phyloP scores from a whole-genome alignment of 768 basidiomycete species.

The Xerocomellus amylosporus region DNA sequence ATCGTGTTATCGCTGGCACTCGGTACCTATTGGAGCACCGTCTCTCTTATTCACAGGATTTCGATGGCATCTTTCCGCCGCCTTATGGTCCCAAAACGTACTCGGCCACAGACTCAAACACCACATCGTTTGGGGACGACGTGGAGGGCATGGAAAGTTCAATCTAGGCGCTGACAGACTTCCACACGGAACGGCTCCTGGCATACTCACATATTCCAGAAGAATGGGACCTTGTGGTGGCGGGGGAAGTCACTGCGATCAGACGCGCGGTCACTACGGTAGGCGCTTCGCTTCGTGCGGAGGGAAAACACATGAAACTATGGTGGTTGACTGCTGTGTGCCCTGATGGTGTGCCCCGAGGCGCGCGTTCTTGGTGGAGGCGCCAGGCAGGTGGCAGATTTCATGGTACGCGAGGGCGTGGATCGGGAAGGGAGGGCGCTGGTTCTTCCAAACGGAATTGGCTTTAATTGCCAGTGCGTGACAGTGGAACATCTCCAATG shows the following conservation, averaged over 20 bases:
- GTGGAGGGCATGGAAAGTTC: slow-evolving; percentile 36
- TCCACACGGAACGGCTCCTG: slow-evolving; percentile 61
- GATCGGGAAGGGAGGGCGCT: slow-evolving; percentile 12
- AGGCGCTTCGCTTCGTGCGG: slow-evolving; percentile 16
- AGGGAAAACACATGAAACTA: slow-evolving; percentile 41
- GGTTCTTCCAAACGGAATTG: slow-evolving; percentile 52
- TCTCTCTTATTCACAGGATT: slow-evolving; percentile 69
- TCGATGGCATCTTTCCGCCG: slow-evolving; percentile 70
- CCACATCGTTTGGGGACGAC: slow-evolving; percentile 42
- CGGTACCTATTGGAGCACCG: slow-evolving; percentile 70
- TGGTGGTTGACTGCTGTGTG: slow-evolving; percentile 78
- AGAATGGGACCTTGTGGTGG: slow-evolving; percentile 54
- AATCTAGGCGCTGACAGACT: slow-evolving; percentile 51
- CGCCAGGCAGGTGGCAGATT: slow-evolving; percentile 42
- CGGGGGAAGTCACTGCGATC: slow-evolving; percentile 64
- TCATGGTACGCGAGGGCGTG: slow-evolving; percentile 34
- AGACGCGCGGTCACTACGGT: slow-evolving; percentile 53
- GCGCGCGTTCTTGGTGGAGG: slow-evolving; percentile 25
- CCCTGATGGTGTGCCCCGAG: slow-evolving; percentile 51
- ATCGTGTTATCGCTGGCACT: slow-evolving; percentile 72
- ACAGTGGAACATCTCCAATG: slow-evolving; percentile 40
- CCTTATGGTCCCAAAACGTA: slow-evolving; percentile 63
- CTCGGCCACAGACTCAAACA: slow-evolving; percentile 33
- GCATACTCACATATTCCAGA: slow-evolving; percentile 48
- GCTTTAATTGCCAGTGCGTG: slow-evolving; percentile 82